Base-by-base conservation (phyloP, 345 rosid species). In the Citrus glauca region DNA sequence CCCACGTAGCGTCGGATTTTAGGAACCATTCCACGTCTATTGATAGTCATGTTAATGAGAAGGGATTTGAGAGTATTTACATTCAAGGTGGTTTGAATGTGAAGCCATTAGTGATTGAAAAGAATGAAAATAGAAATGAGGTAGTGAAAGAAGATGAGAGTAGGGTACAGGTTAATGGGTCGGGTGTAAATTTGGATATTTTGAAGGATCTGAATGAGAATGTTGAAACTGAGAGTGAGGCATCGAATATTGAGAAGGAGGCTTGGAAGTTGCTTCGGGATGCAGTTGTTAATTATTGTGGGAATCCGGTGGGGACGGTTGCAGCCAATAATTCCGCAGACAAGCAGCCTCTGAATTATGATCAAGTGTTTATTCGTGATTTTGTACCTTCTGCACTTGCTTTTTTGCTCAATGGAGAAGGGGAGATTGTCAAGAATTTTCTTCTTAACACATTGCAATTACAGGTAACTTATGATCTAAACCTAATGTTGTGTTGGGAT, bases 381-480 rank as follows among this genome's bases (percentile, higher is more conserved):
- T 95, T 95, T 81, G 92, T 90, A n/a, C 99, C 99, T n/a, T 92
- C 97, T 0, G 99, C 95, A 0, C 89, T 90, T 76, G 96, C 98
- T 0, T 93, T 95, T 82, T 76, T 95, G 90, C 97, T 95, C 65
- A 88, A 90, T 77, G 98, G 98, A 50, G 98, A 95, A 66, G 84
- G 72, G 22, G 99, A 91, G 81, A 93, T 95, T 55, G 97, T 92
- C n/a, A 93, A 92, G 87, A 93, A 92, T 81, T 95, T 95, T 87
- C 94, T 95, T 67, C 96, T 95, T 81, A 92, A 87, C 81, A 93
- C 98, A 38, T 78, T 95, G 91, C 98, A 95, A 80, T 86, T 95
- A 70, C 99, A 95, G 98, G 99, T 95, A 91, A 73, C 63, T 61
- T 61, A 11, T 60, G 28, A 8, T 69, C 82, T 65, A 37, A 70